A percentile compares a stretch with the other conserved stretches of the same genome.
These are phyloP conservation scores for Boletales sp. DNA, from an alignment of 768 basidiomycete genomes.

Conservation along the genomic window DNA sequence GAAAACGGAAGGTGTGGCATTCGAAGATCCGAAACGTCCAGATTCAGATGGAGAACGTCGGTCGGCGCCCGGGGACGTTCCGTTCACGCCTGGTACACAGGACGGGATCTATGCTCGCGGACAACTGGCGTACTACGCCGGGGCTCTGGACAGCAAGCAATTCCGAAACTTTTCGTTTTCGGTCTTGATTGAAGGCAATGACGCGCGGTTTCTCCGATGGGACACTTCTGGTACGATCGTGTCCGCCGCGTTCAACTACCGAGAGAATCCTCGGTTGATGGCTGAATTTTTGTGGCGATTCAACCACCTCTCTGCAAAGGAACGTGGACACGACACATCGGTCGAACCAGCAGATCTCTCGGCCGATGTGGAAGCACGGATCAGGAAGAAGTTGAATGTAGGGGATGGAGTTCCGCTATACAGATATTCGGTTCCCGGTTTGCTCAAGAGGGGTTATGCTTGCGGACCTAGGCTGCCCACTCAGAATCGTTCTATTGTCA, in stretches of 20 bases:
- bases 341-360: not conserved
- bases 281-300: constrained; percentile 2
- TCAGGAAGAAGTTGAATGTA: not conserved
- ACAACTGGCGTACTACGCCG: not conserved
- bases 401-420: not conserved
- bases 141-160: not conserved
- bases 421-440: not conserved
- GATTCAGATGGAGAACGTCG: not conserved
- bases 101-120: not conserved
- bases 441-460: not conserved
- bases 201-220: not conserved
- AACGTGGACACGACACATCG: not conserved
- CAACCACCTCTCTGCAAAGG: not conserved
- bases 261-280: not conserved
- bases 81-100: not conserved
- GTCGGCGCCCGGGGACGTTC: not conserved
- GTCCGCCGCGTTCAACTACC: not conserved
- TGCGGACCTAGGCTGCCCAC: not conserved
- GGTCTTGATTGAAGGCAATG: not conserved
- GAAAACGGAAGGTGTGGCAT: not conserved
- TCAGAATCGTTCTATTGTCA: not conserved
- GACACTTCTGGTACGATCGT: not conserved
- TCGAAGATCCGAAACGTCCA: not conserved
- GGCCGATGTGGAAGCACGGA: not conserved
- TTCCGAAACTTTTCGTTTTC: not conserved